Conservation (phyloP, 371 early-diverging fungal genomes). For the Paraphysoderma sedebokerense region DNA sequence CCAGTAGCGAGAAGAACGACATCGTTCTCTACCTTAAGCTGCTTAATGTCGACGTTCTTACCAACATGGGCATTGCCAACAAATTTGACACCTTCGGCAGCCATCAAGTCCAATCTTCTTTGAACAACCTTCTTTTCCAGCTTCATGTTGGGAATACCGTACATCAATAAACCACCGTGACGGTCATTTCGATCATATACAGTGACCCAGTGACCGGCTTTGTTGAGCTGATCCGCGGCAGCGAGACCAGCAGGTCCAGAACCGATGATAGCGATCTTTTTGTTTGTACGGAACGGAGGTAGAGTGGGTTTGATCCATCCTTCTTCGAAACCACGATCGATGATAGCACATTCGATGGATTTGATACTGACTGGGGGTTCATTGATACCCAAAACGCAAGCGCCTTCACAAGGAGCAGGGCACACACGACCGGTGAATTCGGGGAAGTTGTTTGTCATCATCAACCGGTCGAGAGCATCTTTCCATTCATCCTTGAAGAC, state of each 20-base stretch:
- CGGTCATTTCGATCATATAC: slow-evolving; percentile 93
- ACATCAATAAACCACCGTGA: slow-evolving; percentile 88
- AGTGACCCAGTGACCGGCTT: slow-evolving; percentile 81
- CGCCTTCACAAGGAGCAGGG: slow-evolving; percentile 88
- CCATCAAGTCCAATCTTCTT: slow-evolving; percentile 79
- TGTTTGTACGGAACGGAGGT: slow-evolving; percentile 61
- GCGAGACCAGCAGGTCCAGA: slow-evolving; percentile 92
- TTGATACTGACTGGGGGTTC: slow-evolving; percentile 88
- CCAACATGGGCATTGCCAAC: slow-evolving; percentile 74
- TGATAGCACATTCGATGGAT: slow-evolving; percentile 90
- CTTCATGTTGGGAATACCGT: slow-evolving; percentile 99
- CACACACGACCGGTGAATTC: slow-evolving; percentile 65
- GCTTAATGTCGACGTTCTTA: slow-evolving; percentile 45
- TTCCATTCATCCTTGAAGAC: slow-evolving; percentile 87
- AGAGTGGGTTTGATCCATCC: slow-evolving; percentile 85
- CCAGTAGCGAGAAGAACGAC: slow-evolving; percentile 80
- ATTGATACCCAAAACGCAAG: slow-evolving; percentile 80
- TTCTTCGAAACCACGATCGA: slow-evolving; percentile 83
- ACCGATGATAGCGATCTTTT: slow-evolving; percentile 74
- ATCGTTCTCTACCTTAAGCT: slow-evolving; percentile 48
- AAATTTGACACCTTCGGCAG: slow-evolving; percentile 78
- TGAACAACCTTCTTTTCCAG: slow-evolving; percentile 87
- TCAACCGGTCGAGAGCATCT: slow-evolving; percentile 76
- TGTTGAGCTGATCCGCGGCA: slow-evolving; percentile 92
- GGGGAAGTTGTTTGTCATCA: slow-evolving; percentile 96